phyloP scores from a whole-genome alignment of 345 rosid species.

The Corchorus olitorius region DNA sequence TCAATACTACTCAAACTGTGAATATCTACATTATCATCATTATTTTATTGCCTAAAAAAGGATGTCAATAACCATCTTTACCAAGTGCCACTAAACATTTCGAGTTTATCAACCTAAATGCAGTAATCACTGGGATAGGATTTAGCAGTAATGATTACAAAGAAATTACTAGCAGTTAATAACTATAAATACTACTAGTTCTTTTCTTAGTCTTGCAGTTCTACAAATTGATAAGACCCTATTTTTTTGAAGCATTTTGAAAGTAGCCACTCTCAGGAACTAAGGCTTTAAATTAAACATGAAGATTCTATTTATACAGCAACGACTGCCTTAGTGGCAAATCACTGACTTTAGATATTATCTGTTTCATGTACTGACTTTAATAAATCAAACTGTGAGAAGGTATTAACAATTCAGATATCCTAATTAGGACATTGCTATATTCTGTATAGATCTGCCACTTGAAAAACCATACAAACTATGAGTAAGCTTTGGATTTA shows the following conservation, averaged over 20 bases:
- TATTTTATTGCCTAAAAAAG: not conserved
- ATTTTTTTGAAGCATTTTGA: not conserved
- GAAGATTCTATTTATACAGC: not conserved
- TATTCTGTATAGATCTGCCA: not conserved
- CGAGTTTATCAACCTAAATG: not conserved
- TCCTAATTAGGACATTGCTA: not conserved
- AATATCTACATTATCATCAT: not conserved
- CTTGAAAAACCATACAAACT: not conserved
- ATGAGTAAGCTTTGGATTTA: not conserved
- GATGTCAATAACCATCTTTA: not conserved
- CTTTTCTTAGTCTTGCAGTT: not conserved
- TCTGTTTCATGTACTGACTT: not conserved
- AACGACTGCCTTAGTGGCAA: not conserved
- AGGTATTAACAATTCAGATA: not conserved
- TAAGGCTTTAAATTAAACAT: not conserved
- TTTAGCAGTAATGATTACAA: not conserved
- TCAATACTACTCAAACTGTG: not conserved
- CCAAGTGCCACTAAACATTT: not conserved
- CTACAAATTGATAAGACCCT: not conserved
- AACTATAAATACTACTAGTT: not conserved
- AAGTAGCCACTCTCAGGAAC: not conserved
- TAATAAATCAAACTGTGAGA: not conserved
- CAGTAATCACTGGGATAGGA: not conserved
- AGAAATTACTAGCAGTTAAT: not conserved
- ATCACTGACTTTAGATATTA: not conserved